Conservation (phyloP, 2,329 filamentous ascomycete genomes). For the Helotiales sp. region DNA sequence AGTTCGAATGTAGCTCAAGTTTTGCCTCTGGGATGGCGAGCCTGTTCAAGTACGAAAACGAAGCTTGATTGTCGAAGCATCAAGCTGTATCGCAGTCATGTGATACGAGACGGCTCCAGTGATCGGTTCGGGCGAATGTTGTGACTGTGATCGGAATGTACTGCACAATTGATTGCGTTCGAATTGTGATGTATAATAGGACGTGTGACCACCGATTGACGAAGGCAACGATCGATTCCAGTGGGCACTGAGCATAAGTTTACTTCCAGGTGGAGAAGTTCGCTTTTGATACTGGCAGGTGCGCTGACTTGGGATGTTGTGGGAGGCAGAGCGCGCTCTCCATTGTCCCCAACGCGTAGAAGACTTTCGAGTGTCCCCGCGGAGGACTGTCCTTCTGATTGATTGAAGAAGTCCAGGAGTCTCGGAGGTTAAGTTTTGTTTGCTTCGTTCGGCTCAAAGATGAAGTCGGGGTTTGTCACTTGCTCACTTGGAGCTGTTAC, state of each 20-base stretch:
- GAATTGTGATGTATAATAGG: not conserved
- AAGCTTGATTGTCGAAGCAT: not conserved
- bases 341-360: not conserved
- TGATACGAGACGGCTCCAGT: not conserved
- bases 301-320: not conserved
- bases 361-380: no score
- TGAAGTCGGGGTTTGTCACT: not conserved
- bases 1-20: not conserved
- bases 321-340: not conserved
- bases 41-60: not conserved
- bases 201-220: not conserved
- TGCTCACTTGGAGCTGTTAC: not conserved
- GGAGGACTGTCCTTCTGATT: no score
- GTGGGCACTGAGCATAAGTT: not conserved
- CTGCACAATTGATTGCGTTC: not conserved
- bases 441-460: not conserved
- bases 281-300: not conserved
- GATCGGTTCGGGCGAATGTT: not conserved
- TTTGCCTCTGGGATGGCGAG: not conserved
- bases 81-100: not conserved
- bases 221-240: not conserved
- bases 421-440: not conserved
- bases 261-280: not conserved
- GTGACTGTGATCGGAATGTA: not conserved
- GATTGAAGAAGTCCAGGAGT: not conserved